Percentiles rank a stretch among this genome's conserved stretches.
These are phyloP conservation scores for Xenosphaeropsis pyriputrescens DNA, from an alignment of 2,329 filamentous ascomycete genomes.

Conservation along the genomic window DNA sequence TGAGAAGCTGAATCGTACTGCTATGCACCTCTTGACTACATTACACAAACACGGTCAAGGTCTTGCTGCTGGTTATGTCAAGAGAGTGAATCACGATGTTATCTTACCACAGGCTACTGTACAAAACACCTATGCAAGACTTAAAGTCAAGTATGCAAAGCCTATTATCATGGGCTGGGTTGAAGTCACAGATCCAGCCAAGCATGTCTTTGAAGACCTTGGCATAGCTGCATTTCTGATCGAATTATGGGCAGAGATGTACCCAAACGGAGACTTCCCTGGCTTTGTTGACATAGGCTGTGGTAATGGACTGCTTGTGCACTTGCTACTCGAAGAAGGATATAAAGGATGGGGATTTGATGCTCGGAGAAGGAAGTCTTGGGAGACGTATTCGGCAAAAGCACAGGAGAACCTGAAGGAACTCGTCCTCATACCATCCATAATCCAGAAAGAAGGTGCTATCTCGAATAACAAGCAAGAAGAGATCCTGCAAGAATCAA, in stretches of 20 bases:
- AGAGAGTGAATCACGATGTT: slow-evolving; percentile 71
- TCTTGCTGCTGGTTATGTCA: slow-evolving; percentile 51
- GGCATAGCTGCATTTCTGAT: slow-evolving; percentile 85
- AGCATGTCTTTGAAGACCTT: slow-evolving; percentile 93
- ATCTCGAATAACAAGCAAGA: background rate
- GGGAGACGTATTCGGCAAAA: slow-evolving; percentile 50
- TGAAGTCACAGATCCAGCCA: slow-evolving; percentile 73
- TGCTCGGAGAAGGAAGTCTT: slow-evolving; percentile 72
- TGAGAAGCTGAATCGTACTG: slow-evolving; percentile 47
- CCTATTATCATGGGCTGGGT: slow-evolving; percentile 62
- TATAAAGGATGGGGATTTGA: slow-evolving; percentile 87
- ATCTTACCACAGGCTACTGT: slow-evolving; percentile 63
- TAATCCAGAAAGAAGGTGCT: slow-evolving; percentile 7
- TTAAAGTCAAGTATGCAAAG: slow-evolving; percentile 70
- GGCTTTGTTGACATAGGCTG: slow-evolving; percentile 95
- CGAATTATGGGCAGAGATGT: slow-evolving; percentile 82
- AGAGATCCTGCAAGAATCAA: background rate
- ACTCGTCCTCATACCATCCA: slow-evolving; percentile 41
- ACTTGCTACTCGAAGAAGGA: slow-evolving; percentile 68
- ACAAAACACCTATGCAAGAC: slow-evolving; percentile 66
- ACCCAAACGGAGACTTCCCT: slow-evolving; percentile 46
- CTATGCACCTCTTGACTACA: slow-evolving; percentile 50
- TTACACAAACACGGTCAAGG: slow-evolving; percentile 64
- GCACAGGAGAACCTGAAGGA: slow-evolving; percentile 37
- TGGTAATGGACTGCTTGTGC: slow-evolving; percentile 81